These are phyloP conservation scores for Hypholoma fasciculare DNA, from an alignment of 768 basidiomycete species.

Conservation along the genomic window DNA sequence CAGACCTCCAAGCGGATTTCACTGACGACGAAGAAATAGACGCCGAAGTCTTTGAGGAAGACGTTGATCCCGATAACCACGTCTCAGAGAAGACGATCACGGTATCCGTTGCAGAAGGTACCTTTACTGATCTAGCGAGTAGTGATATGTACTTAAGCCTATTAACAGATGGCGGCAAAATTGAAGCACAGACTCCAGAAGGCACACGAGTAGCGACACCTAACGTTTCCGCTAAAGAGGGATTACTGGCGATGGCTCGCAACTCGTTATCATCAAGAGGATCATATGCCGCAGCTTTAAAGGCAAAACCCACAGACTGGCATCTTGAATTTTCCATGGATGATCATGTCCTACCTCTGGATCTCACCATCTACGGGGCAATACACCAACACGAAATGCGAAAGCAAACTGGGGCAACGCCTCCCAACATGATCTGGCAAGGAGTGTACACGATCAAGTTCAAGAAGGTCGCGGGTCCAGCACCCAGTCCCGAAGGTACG, in stretches of 20 bases:
- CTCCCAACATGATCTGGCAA: conserved; percentile 82
- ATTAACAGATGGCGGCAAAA: conserved; percentile 78
- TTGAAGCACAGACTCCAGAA: conserved; percentile 96
- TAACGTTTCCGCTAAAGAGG: conserved; percentile 47
- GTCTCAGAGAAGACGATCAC: conserved; percentile 84
- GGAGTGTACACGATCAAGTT: conserved; percentile 91
- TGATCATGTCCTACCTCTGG: conserved; percentile 78
- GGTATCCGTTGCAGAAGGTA: conserved; percentile 79
- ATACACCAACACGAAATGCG: conserved; percentile 89
- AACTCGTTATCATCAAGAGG: conserved; percentile 37
- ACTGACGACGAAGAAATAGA: conserved; percentile 89
- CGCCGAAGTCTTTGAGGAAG: conserved; percentile 88
- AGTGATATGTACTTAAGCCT: not conserved
- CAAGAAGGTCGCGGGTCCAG: conserved; percentile 87
- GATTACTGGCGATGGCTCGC: conserved; percentile 27
- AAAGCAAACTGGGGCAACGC: conserved; percentile 64
- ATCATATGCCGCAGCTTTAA: conserved; percentile 94
- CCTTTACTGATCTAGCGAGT: conserved; percentile 10
- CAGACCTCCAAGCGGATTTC: conserved; percentile 71
- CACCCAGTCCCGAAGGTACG: conserved; percentile 62
- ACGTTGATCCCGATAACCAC: conserved; percentile 71
- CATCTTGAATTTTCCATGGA: conserved; percentile 96
- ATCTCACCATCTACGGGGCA: conserved; percentile 94
- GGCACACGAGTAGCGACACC: conserved; percentile 95
- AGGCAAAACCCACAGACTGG: conserved; percentile 93